Evolutionary conservation across 306 rosid species (phyloP).

Genomic region (Alnus rubra): DNA sequence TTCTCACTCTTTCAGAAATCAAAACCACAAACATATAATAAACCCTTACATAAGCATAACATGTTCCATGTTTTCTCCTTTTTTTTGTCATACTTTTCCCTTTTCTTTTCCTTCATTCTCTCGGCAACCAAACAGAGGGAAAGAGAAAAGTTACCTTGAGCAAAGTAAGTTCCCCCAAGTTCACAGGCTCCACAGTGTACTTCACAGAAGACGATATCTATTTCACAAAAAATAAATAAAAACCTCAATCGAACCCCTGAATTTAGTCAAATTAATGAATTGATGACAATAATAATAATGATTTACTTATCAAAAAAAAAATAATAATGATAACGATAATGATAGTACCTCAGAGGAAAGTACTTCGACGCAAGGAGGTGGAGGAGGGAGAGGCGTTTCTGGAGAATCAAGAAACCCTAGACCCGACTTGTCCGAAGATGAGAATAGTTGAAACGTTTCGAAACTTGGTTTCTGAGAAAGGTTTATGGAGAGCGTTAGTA

Average conservation of each 20-base stretch:
- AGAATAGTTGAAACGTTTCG: slow-evolving; percentile 57
- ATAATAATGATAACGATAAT: background rate
- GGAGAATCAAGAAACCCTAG: slow-evolving; percentile 58
- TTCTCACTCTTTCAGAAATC: background rate
- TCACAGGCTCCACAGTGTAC: slow-evolving; percentile 52
- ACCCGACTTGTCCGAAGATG: slow-evolving; percentile 43
- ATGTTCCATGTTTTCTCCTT: background rate
- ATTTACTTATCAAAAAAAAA: background rate
- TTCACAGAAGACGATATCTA: slow-evolving; percentile 48
- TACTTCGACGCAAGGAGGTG: slow-evolving; percentile 77
- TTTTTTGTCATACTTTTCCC: background rate
- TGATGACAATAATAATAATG: slow-evolving; percentile 1
- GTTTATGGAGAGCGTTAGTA: background rate
- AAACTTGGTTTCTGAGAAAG: slow-evolving; percentile 42
- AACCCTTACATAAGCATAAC: background rate
- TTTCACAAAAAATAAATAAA: background rate
- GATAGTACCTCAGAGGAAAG: slow-evolving; percentile 61
- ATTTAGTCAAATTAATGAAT: background rate
- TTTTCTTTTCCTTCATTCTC: background rate
- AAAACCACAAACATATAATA: background rate
- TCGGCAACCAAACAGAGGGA: background rate
- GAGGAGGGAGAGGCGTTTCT: slow-evolving; percentile 46
- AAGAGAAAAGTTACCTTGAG: slow-evolving; percentile 54
- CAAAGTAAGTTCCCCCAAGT: slow-evolving; percentile 64
- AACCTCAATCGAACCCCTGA: background rate